Conservation (phyloP, 805 yeast genomes). For the Starmerella asiatica region DNA sequence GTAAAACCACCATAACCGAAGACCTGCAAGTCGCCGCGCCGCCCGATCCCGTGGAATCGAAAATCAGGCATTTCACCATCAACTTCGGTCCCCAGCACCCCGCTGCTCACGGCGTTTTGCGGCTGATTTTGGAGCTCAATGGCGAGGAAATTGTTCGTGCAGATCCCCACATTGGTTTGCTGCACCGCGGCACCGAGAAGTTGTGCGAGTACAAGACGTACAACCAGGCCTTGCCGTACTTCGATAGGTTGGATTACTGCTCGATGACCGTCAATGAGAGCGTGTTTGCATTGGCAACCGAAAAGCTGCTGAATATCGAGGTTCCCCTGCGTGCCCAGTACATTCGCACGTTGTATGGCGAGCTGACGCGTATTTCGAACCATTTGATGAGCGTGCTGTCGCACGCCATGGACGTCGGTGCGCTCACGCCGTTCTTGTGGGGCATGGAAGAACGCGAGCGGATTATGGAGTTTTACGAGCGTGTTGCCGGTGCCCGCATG, state of each 20-base stretch:
- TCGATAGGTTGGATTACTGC: conserved; percentile 73
- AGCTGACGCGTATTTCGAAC: conserved; percentile 68
- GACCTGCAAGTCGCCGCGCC: conserved; percentile 21
- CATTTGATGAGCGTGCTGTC: conserved; percentile 77
- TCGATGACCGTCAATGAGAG: conserved; percentile 86
- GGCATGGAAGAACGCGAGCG: conserved; percentile 90
- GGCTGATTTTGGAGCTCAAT: conserved; percentile 70
- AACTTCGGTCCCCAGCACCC: conserved; percentile 92
- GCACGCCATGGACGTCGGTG: conserved; percentile 92
- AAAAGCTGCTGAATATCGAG: conserved; percentile 69
- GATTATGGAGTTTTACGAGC: conserved; percentile 82
- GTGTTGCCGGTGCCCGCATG: conserved; percentile 81
- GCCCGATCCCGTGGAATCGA: conserved; percentile 24
- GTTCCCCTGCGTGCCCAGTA: conserved; percentile 77
- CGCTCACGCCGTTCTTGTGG: conserved; percentile 85
- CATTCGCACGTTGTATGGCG: conserved; percentile 74
- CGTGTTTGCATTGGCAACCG: conserved; percentile 71
- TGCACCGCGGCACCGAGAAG: conserved; percentile 83
- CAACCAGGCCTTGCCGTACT: conserved; percentile 78
- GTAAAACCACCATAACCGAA: conserved; percentile 24
- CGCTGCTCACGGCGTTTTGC: conserved; percentile 85
- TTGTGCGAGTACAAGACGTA: conserved; percentile 76
- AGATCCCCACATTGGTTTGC: conserved; percentile 79
- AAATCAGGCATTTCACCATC: conserved; percentile 76
- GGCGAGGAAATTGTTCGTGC: conserved; percentile 81